Evolutionary conservation across 345 rosid genomes (phyloP), one percentile per base, ranked within the genome.

Genomic region (Brassica nigra): DNA sequence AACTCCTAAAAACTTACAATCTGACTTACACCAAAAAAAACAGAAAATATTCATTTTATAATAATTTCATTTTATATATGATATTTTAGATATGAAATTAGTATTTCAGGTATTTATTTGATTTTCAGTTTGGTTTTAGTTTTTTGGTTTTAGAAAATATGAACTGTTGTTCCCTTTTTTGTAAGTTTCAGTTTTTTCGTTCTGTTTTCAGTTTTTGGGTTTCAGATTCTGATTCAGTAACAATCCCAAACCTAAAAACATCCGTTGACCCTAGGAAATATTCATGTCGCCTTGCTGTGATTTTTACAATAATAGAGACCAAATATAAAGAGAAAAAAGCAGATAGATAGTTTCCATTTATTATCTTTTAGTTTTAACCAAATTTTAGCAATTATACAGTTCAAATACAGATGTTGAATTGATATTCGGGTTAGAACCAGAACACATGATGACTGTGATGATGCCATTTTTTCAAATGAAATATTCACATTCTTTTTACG

Each of bases 401-500:
- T 73, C 70, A 79, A 73, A 74, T 68, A 73, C 74, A 79, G 58
- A 39, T 37, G 1, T 16, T 65, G 37, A 61, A 59, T 61, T 39
- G 55, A 63, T 37, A 74, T 28, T 62, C 44, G 0, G 7, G 70
- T 74, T 61, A 68, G 68, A 68, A 49, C 75, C 78, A 74, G 70
- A 74, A 68, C 52, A 66, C 54, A 36, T 11, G 31, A 62, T 33
- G 70, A 74, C 74, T 74, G 82, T 73, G 78, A 52, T 16, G 58
- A 34, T 67, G 62, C 47, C 59, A 78, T 27, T 63, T 23, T 23
- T 54, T 34, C 33, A 73, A 73, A 79, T 47, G 78, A 73, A 33
- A 80, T 64, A 75, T 70, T 55, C 68, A 80, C 83, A 75, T 75
- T 75, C 44, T 54, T 57, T 64, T 64, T 77, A 89, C 55, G 87